Evolutionary conservation across 1,139 yeast genomes (phyloP).

Genomic region (Magnusiomyces tetraspermus): DNA sequence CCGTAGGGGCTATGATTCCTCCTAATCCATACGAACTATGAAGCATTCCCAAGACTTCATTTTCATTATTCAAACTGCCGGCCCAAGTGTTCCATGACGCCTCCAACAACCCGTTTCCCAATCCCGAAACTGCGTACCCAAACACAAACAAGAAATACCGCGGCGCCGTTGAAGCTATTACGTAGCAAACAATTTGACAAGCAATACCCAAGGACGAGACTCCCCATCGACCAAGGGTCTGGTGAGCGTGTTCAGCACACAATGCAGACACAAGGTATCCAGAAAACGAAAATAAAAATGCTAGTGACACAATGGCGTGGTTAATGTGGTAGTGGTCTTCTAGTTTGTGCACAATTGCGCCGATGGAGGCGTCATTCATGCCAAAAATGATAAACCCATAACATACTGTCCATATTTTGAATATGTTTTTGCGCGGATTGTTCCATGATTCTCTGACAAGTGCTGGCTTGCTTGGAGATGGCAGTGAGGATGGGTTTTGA

Average conservation of each 20-base stretch:
- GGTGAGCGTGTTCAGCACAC: conserved; percentile 31
- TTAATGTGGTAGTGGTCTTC: conserved; percentile 24
- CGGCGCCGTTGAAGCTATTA: conserved; percentile 37
- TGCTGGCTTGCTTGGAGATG: no score
- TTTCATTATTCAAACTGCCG: conserved; percentile 40
- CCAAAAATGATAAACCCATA: conserved; percentile 27
- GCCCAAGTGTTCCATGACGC: conserved; percentile 53
- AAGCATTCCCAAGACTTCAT: conserved; percentile 43
- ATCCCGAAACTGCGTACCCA: conserved; percentile 50
- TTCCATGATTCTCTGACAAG: conserved; percentile 7
- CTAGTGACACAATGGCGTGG: conserved; percentile 24
- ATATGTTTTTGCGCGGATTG: conserved; percentile 8
- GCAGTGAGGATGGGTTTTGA: no score
- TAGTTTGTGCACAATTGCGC: conserved; percentile 24
- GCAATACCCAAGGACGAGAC: conserved; percentile 35
- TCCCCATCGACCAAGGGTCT: conserved; percentile 37
- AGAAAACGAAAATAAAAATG: conserved; percentile 26
- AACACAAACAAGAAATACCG: conserved; percentile 37
- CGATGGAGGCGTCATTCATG: conserved; percentile 26
- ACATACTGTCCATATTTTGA: conserved; percentile 19
- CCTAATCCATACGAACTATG: conserved; percentile 60
- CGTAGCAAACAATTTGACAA: conserved; percentile 35
- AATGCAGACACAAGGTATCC: conserved; percentile 36
- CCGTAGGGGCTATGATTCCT: conserved; percentile 50
- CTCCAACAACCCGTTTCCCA: conserved; percentile 48